Evolutionary conservation across 2,329 filamentous ascomycete genomes (phyloP), one percentile per base, ranked within the genome.

Genomic region (Fusarium tjaetaba): DNA sequence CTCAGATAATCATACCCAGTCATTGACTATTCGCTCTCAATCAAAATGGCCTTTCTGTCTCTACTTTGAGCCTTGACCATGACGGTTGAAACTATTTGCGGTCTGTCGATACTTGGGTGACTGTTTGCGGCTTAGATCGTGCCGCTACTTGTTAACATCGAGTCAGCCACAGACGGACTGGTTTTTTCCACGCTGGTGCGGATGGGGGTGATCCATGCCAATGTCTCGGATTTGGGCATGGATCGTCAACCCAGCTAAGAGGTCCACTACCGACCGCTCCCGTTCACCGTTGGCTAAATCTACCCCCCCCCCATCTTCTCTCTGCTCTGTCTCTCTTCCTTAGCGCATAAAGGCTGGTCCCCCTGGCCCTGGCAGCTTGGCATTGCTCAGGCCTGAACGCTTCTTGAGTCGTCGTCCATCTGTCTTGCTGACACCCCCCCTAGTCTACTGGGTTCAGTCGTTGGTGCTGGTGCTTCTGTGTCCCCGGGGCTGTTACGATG

Each of bases 281-380:
- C 70, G 70, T 55, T 66, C 70, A 71, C 71, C 70, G 71, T 73
- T 73, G 71, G 71, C 71, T 73, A 73, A 34, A 63, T 16, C 7
- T 18, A 73, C 71, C 20, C 70, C 66, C 49, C 71, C n/a, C 45
- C 46, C 61, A 66, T 38, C 39, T 48, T 24, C 26, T 32, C 38
- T 30, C 11, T 22, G 4, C 30, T n/a, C 30, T 56, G n/a, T 24
- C n/a, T 36, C 11, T 28, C 41, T 32, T 32, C 16, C 28, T 36
- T 56, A 49, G 57, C 56, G 58, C 39, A 48, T 20, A 28, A 57
- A 22, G 49, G 46, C 30, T 28, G 36, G 28, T 26, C 28, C 26
- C 51, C 52, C 41, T 53, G 62, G 43, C 62, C 57, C 39, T 57
- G 55, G 55, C 53, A 46, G 49, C 30, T 45, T 57, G 39, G 41